phyloP scores from a whole-genome alignment of 345 rosid genomes.

The Eucalyptus regnans region DNA sequence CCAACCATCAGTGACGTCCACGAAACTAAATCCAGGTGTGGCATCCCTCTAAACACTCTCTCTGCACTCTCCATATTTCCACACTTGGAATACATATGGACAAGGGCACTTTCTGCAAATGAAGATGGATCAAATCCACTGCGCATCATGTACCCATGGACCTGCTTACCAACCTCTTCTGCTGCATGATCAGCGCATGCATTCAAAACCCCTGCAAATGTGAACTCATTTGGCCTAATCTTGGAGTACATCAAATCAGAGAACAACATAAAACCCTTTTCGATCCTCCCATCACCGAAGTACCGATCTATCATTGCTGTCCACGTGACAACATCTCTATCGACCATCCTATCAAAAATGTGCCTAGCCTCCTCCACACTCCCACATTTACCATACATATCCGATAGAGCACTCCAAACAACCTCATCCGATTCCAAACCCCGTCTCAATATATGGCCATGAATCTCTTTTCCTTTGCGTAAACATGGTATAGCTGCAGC shows the following conservation, averaged over 20 bases:
- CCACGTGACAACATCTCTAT: conserved; percentile 80
- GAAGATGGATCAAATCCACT: conserved; percentile 44
- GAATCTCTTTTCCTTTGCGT: conserved; percentile 64
- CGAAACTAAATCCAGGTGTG: conserved; percentile 50
- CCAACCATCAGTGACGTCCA: conserved; percentile 83
- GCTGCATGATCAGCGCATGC: conserved; percentile 56
- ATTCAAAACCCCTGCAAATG: conserved; percentile 69
- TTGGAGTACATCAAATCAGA: conserved; percentile 37
- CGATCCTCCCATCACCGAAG: conserved; percentile 48
- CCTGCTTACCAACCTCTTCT: conserved; percentile 70
- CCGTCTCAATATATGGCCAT: conserved; percentile 49
- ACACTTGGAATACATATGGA: conserved; percentile 81
- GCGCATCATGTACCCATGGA: conserved; percentile 73
- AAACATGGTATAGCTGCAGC: conserved; percentile 47
- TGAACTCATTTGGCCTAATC: conserved; percentile 59
- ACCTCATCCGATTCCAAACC: conserved; percentile 80
- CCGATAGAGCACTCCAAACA: conserved; percentile 80
- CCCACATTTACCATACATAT: conserved; percentile 89
- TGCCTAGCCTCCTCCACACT: conserved; percentile 58
- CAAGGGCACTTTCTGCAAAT: conserved; percentile 74
- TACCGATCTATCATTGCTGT: conserved; percentile 76
- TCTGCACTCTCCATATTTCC: conserved; percentile 60
- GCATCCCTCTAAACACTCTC: conserved; percentile 40
- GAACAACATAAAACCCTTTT: conserved; percentile 62
- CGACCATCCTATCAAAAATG: conserved; percentile 49